phyloP scores from a whole-genome alignment of 352 stramenopile genomes.

The Chrysophaeum taylorii region DNA sequence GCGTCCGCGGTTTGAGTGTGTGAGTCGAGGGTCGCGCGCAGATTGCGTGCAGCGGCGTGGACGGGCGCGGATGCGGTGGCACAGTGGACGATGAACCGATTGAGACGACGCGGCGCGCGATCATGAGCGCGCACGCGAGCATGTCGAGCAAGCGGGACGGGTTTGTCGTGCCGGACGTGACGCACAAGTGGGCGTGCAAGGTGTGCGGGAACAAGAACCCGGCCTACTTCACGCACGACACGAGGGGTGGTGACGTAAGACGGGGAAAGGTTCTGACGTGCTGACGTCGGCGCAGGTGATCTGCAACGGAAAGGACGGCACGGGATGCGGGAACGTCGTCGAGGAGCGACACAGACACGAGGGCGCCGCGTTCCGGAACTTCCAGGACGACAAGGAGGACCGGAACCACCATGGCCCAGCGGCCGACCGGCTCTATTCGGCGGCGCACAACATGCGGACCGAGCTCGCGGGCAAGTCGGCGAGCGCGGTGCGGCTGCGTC shows the following conservation, averaged over 20 bases:
- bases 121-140: too few relatives aligned
- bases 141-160: too few relatives aligned
- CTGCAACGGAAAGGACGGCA: slow-evolving; percentile 30
- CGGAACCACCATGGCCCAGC: slow-evolving; percentile 87
- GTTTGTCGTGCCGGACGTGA: too few relatives aligned
- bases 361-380: slow-evolving; percentile 86
- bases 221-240: not conserved
- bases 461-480: slow-evolving; percentile 45
- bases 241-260: not conserved
- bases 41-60: too few relatives aligned
- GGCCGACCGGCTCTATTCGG: slow-evolving; percentile 85
- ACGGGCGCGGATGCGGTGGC: too few relatives aligned
- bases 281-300: too few relatives aligned
- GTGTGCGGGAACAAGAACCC: slow-evolving; percentile 4
- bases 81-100: too few relatives aligned
- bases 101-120: too few relatives aligned
- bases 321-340: slow-evolving; percentile 79
- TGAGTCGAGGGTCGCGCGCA: too few relatives aligned
- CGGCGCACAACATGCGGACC: slow-evolving; percentile 84
- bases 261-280: too few relatives aligned
- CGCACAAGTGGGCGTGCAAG: not conserved
- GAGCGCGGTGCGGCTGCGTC: slow-evolving; percentile 38
- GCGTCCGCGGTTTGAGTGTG: too few relatives aligned
- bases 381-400: slow-evolving; percentile 90
- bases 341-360: slow-evolving; percentile 89